Conservation (phyloP, 768 basidiomycete genomes). For the Auriscalpium orientale region DNA sequence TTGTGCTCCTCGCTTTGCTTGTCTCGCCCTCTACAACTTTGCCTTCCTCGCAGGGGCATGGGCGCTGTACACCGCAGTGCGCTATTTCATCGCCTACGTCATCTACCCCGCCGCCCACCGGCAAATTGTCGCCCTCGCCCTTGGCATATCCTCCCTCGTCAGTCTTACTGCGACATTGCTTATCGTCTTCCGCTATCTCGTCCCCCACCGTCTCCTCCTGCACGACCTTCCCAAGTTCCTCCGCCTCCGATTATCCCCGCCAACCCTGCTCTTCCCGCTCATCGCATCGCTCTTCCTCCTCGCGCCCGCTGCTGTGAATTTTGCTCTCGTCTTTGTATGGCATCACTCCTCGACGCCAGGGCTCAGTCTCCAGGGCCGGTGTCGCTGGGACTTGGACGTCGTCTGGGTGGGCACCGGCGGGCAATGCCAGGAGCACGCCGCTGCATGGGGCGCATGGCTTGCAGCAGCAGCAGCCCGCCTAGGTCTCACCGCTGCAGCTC, state of each 20-base stretch:
- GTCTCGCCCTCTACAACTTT: not conserved
- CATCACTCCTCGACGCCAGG: constrained; percentile 30
- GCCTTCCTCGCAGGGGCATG: constrained; percentile 39
- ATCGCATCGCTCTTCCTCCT: constrained; percentile 35
- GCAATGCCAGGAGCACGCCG: constrained; percentile 21
- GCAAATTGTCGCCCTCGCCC: constrained; percentile 35
- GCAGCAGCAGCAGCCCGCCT: constrained; percentile 45
- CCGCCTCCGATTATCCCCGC: constrained; percentile 25
- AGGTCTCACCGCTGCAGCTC: constrained; percentile 39
- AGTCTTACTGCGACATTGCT: constrained; percentile 20
- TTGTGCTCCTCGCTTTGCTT: constrained; percentile 3
- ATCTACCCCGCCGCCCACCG: constrained; percentile 33
- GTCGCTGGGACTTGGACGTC: constrained; percentile 58
- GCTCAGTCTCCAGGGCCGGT: constrained; percentile 36
- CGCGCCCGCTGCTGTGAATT: constrained; percentile 45
- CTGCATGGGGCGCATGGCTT: constrained; percentile 49
- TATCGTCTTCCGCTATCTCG: constrained; percentile 25
- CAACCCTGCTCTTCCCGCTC: constrained; percentile 34
- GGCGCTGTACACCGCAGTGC: constrained; percentile 53
- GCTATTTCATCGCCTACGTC: constrained; percentile 57
- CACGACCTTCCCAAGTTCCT: constrained; percentile 24
- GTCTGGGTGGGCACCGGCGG: constrained; percentile 45
- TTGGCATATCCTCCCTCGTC: constrained; percentile 40
- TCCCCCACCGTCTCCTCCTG: constrained; percentile 25
- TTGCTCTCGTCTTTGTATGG: constrained; percentile 50